Percentiles rank a stretch among this genome's conserved stretches.
These are phyloP conservation scores for Acer yangbiense DNA, from an alignment of 345 rosid species.

Conservation along the genomic window DNA sequence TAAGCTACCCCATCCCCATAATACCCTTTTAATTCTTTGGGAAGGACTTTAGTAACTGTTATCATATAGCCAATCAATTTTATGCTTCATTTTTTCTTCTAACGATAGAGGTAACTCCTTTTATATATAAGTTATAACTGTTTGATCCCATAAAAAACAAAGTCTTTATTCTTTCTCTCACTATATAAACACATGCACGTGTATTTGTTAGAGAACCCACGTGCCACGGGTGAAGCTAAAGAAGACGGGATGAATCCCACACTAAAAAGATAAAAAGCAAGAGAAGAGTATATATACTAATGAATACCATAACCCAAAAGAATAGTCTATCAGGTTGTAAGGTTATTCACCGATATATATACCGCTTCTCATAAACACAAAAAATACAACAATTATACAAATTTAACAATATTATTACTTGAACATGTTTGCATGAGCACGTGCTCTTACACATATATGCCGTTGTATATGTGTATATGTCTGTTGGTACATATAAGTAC, in stretches of 20 bases:
- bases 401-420: background rate
- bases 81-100: background rate
- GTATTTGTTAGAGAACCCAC: too few species aligned
- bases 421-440: background rate
- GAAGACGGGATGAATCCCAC: too few species aligned
- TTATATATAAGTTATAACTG: background rate
- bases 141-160: background rate
- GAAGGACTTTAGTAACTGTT: background rate
- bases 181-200: background rate
- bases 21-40: background rate
- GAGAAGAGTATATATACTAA: too few species aligned
- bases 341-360: too few species aligned
- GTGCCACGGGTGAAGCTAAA: too few species aligned
- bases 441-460: background rate
- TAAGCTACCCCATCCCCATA: background rate
- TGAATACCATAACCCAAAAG: too few species aligned
- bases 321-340: too few species aligned
- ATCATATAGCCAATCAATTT: background rate
- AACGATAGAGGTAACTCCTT: background rate
- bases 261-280: too few species aligned
- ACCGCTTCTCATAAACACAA: too few species aligned
- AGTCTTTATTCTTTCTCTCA: background rate
- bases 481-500: background rate
- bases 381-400: too few species aligned
- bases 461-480: background rate